Evolutionary conservation across 345 rosid species (phyloP), one percentile per base, ranked within the genome.

Genomic region (Hevea brasiliensis): DNA sequence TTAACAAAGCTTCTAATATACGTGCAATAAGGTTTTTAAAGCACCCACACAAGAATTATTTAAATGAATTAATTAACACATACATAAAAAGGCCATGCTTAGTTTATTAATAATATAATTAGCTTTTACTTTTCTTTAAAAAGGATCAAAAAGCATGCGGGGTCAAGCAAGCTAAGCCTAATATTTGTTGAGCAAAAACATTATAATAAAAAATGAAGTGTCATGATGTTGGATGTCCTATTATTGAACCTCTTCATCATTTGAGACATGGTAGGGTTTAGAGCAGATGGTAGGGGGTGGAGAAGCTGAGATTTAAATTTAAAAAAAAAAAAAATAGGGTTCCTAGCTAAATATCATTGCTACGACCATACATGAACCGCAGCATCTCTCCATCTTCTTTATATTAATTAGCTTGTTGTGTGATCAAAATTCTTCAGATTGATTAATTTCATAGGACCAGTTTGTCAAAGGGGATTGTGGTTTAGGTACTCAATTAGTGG

Each of bases 251-350:
- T 40, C 17, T 21, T 61, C 78, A 75, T 75, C 32, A 41, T 61
- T 12, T n/a, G 62, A 75, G 55, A 67, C 72, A 74, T 6, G 42
- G 77, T 67, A 50, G 72, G 68, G 67, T 5, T 59, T 48, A 57
- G 40, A 65, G 44, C 3, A 42, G n/a, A 74, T 6, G 42, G 77
- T 67, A 50, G 72, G 68, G 67, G 2, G 47, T 48, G 45, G 40
- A 65, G 44, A 32, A 32, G 37, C 2, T 32, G 37, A 32, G 37
- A 32, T 32, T 32, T n/a, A n/a, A n/a, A n/a, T 32, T 32, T 32
- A 32, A 32, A 32, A 1, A 32, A 32, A 32, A 32, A 4, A 32
- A 32, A n/a, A n/a, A n/a, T n/a, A n/a, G n/a, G n/a, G n/a, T n/a
- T n/a, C n/a, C n/a, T n/a, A n/a, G n/a, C n/a, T n/a, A n/a, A n/a